Evolutionary conservation across 148 eudicot genomes (phyloP).

Genomic region (Fagopyrum homotropicum): DNA sequence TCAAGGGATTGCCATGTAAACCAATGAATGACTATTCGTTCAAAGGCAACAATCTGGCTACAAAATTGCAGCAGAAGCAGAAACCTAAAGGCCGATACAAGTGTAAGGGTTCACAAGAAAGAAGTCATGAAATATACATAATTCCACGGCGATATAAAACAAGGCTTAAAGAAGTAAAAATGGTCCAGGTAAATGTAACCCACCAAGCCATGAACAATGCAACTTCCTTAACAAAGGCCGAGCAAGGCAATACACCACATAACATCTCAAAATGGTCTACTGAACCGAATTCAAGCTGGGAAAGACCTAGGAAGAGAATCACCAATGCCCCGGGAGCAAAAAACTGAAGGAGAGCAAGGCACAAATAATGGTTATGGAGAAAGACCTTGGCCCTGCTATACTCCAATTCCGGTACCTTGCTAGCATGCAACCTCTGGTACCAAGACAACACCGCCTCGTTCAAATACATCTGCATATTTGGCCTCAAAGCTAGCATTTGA

Average conservation of each 20-base stretch:
- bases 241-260: slow-evolving; percentile 43
- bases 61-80: slow-evolving; percentile 1
- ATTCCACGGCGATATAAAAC: slow-evolving; percentile 71
- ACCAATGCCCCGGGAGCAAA: slow-evolving; percentile 60
- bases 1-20: neutral
- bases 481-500: slow-evolving; percentile 50
- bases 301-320: slow-evolving; percentile 67
- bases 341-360: slow-evolving; percentile 66
- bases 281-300: slow-evolving; percentile 43
- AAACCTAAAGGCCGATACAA: slow-evolving; percentile 6
- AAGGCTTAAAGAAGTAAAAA: slow-evolving; percentile 50
- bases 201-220: slow-evolving; percentile 84
- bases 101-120: slow-evolving; percentile 9
- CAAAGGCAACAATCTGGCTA: slow-evolving; percentile 4
- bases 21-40: neutral
- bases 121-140: slow-evolving; percentile 60
- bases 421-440: slow-evolving; percentile 93
- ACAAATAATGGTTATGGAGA: slow-evolving; percentile 77
- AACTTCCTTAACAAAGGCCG: slow-evolving; percentile 53
- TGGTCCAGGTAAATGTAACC: slow-evolving; percentile 67
- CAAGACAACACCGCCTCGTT: slow-evolving; percentile 88
- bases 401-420: slow-evolving; percentile 80
- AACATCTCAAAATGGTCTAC: slow-evolving; percentile 32
- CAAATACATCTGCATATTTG: slow-evolving; percentile 71
- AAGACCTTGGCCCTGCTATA: slow-evolving; percentile 95